Conservation (phyloP, 179 eudicot species). For the Spinacia oleracea region DNA sequence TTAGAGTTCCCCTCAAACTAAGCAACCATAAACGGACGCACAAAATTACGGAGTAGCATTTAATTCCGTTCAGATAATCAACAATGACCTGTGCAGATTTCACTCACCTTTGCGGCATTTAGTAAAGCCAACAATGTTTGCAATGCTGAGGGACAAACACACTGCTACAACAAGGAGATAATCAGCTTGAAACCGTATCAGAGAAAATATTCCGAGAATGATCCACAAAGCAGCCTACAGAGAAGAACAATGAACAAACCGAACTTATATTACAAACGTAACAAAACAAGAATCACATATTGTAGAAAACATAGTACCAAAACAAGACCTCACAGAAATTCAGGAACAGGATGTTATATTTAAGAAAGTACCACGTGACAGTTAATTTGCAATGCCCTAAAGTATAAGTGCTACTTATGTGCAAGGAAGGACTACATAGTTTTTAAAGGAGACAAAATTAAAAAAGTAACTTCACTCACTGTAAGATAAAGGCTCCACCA, state of each 20-base stretch:
- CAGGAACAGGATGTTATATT: background rate
- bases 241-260: conserved; percentile 6
- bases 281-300: background rate
- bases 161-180: conserved; percentile 91
- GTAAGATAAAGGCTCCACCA: conserved; percentile 98
- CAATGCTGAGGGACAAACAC: conserved; percentile 90
- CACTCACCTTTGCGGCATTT: conserved; percentile 80
- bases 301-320: background rate
- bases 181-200: conserved; percentile 92
- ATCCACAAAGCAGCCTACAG: conserved; percentile 87
- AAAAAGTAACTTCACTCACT: conserved; percentile 34
- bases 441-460: background rate
- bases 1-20: background rate
- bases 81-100: background rate
- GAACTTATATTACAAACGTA: background rate
- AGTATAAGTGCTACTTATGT: background rate
- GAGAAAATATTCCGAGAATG: conserved; percentile 77
- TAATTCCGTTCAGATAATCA: background rate
- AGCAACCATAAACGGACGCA: background rate
- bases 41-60: background rate
- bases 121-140: conserved; percentile 91
- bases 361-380: background rate
- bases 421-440: background rate
- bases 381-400: background rate
- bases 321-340: background rate